Evolutionary conservation across 108 stramenopile species (phyloP), one percentile per base, ranked within the genome.

Genomic region (Pseudonitzschia multiseries): DNA sequence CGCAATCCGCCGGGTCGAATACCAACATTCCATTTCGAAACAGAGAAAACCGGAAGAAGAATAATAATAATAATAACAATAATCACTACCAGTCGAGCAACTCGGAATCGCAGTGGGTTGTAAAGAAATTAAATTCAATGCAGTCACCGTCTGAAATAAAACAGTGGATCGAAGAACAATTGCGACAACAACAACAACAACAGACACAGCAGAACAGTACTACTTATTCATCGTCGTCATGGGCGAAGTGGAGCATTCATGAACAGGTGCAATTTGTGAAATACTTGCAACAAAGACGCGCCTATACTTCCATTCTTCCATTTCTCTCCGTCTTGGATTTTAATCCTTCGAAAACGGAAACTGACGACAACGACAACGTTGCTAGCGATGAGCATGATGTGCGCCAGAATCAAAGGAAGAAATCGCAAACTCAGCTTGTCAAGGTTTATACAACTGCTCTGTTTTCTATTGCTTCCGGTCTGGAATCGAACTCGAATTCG

Each of bases 371-470:
- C 29, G n/a, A n/a, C n/a, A n/a, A n/a, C n/a, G n/a, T n/a, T n/a
- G n/a, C n/a, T n/a, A n/a, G n/a, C n/a, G n/a, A n/a, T n/a, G 32
- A 26, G 13, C 26, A 61, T 33, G 6, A 6, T 9, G 8, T 42
- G 6, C 42, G 42, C 42, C 42, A 6, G 10, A 10, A 10, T 6
- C 8, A 26, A 17, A 17, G 9, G 17, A 61, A 31, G 14, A 61
- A 31, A 26, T 29, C 22, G 17, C 20, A 18, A 40, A 62, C 36
- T 62, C 32, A 33, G 2, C 26, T 48, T 22, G 71, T 71, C 10
- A 70, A 75, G 26, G 71, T 75, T 12, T 81, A 66, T 53, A 74
- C 80, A 3, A 68, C 74, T 1, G 74, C 73, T 8, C 64, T 75
- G 27, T 72, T 65, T 59, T 40, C 71, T 24, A 53, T 81, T 15